These are phyloP conservation scores for Plasmodiophora brassicae DNA, from an alignment of 208 protist species.

Conservation along the genomic window DNA sequence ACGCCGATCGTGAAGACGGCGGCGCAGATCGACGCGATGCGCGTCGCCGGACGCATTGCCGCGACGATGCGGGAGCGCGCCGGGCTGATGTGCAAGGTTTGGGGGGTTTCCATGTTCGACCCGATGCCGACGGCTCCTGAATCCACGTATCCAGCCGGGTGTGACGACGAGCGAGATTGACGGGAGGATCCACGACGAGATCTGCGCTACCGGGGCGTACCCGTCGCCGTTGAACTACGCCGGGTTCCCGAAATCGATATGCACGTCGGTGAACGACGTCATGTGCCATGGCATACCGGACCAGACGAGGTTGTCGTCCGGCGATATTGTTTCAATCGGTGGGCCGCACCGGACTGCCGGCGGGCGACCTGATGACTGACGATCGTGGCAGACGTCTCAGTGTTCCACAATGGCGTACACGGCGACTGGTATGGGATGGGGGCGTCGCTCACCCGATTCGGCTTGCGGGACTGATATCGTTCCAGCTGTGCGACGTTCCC, in stretches of 20 bases:
- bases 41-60: not conserved
- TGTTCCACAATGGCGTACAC: not conserved
- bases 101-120: not conserved
- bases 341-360: too few relatives aligned
- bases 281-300: not conserved
- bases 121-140: not conserved
- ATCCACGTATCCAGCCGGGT: not conserved
- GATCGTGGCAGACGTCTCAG: too few relatives aligned
- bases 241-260: not conserved
- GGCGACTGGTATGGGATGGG: not conserved
- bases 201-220: not conserved
- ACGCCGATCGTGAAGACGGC: not conserved
- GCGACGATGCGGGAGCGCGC: not conserved
- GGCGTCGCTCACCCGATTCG: not conserved
- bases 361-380: too few relatives aligned
- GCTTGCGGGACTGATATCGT: not conserved
- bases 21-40: not conserved
- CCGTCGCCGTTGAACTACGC: not conserved
- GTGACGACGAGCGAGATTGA: not conserved
- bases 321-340: too few relatives aligned
- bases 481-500: not conserved
- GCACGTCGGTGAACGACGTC: not conserved
- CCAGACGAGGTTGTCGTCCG: not conserved
- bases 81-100: not conserved
- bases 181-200: not conserved